Evolutionary conservation across 768 basidiomycete species (phyloP), one percentile per base, ranked within the genome.

Genomic region (Russula virescens): DNA sequence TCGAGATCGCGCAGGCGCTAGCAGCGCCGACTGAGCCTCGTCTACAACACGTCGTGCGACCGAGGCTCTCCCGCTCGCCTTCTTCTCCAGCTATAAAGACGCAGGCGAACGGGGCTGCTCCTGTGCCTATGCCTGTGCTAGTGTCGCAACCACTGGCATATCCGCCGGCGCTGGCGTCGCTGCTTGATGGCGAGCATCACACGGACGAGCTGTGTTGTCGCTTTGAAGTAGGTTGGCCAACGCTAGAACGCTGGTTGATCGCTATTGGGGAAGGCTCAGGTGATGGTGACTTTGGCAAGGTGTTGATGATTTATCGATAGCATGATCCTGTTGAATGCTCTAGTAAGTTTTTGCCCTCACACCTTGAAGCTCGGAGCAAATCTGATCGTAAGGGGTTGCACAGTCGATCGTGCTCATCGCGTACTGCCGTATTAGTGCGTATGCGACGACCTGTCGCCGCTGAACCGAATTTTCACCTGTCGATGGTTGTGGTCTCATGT

Each of bases 161-260:
- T 67, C 90, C 90, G 9, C 75, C 77, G 5, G 83, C 83, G 14
- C 68, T 94, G 26, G 68, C 80, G 28, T 65, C 77, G 2, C 72
- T 91, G 62, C 78, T 98, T 14, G 88, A 98, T 69, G 97, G 96
- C 10, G 89, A 87, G 60, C 94, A 94, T 72, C 89, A 94, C 72
- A 88, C 91, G 2, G 96, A 98, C 70, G 95, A 98, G 75, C 75
- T 98, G 48, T 87, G 89, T 50, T 85, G 89, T 26, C 81, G 72
- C 64, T 96, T 95, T 68, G 86, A 91, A 66, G 85, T 87, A 35
- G 87, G 89, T 0, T 95, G 93, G 94, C 85, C 85, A 13, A 75
- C 87, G 52, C 75, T 98, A 57, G 86, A 91, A 72, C 80, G 79
- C 60, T 92, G 87, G 88, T 73, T 91, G 49, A 73, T 77, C 5